Evolutionary conservation across 2,329 filamentous ascomycete genomes (phyloP), one percentile per base, ranked within the genome.

Genomic region (Penicillium digitatum): DNA sequence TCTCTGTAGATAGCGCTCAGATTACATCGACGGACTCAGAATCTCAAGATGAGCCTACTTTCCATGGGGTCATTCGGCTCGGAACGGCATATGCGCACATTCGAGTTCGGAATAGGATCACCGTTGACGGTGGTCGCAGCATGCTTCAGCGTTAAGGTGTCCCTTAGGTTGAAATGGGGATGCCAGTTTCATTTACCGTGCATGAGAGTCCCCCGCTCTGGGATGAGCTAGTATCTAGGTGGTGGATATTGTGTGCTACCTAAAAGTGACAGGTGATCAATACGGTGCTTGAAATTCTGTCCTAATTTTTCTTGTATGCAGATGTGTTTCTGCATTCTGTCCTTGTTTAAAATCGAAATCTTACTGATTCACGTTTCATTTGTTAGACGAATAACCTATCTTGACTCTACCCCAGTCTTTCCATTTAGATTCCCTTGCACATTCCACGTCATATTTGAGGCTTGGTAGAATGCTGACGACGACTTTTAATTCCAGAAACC

Each of bases 71-170:
- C 2, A 0, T 48, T n/a, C 51, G 40, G 16, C 51, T 54, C 20
- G 51, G 51, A 9, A 20, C 44, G 3, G 14, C 44, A 1, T 42
- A 49, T 18, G 44, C 35, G 10, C 44, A 42, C 22, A 54, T 54
- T 49, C 44, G 44, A 37, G 45, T 54, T 5, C 51, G 51, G 4
- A 18, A 48, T 11, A 35, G 51, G n/a, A 37, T 54, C 11, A 54
- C 51, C 5, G 9, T 49, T 10, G 51, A 54, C 5, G 51, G 51
- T 11, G 51, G 51, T 3, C 51, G 51, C n/a, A 54, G 51, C 10
- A 11, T 54, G 22, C 37, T 54, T 3, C 37, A 54, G 24, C 11
- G 29, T 20, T 54, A 26, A 16, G 11, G 1, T n/a, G 24, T 2
- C 6, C 24, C 14, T 32, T 5, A 18, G 9, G 22, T 16, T 26